These are phyloP conservation scores for Solanum medicagineum DNA, from an alignment of 257 asterid genomes.

Conservation along the genomic window DNA sequence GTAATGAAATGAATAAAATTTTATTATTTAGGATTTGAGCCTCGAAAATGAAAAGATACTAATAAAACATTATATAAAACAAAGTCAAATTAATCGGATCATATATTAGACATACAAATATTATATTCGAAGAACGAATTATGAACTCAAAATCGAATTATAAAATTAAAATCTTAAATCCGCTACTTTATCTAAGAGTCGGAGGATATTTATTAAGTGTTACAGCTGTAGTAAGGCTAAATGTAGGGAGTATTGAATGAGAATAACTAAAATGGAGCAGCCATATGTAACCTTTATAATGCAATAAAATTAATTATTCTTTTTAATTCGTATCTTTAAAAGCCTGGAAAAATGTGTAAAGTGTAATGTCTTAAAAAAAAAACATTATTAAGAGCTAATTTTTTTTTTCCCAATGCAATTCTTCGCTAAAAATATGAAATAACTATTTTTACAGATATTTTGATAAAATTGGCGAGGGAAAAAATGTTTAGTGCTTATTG, in stretches of 20 bases:
- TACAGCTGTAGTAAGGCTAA: neutral
- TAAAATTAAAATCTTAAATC: neutral
- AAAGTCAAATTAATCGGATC: neutral
- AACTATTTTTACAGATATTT: no score
- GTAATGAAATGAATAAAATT: neutral
- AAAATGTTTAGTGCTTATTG: no score
- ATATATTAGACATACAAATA: neutral
- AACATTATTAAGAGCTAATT: no score
- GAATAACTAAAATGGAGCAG: neutral
- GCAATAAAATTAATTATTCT: neutral
- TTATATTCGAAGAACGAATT: neutral
- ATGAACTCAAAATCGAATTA: rapidly evolving
- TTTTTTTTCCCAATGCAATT: no score
- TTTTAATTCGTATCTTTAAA: neutral
- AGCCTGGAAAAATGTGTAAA: neutral
- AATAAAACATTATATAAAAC: neutral
- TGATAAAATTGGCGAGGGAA: no score
- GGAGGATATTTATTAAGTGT: neutral
- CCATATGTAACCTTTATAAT: neutral
- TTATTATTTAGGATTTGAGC: neutral
- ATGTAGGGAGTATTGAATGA: neutral
- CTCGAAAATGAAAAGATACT: neutral
- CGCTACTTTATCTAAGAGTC: rapidly evolving
- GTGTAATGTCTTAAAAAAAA: neutral
- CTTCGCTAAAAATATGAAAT: no score